Evolutionary conservation across 164 flowering plant genomes (phyloP).

Genomic region (Berberis thunbergii): DNA sequence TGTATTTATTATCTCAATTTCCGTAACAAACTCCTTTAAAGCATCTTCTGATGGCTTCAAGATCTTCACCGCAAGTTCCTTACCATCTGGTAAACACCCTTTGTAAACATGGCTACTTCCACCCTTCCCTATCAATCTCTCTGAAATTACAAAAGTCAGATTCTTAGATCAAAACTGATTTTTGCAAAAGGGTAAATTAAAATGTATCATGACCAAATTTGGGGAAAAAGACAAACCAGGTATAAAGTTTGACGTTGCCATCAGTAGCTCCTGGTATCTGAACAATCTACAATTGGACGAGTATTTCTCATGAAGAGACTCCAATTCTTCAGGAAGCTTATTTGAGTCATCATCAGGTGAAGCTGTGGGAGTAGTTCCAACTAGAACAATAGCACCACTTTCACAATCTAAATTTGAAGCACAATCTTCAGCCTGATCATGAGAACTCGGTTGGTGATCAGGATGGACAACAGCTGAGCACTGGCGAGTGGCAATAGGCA

Average conservation of each 20-base stretch:
- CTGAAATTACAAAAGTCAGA: slow-evolving; percentile 28
- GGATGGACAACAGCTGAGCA: slow-evolving; percentile 17
- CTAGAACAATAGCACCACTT: slow-evolving; percentile 16
- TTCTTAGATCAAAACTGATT: background rate
- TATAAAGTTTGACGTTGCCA: slow-evolving; percentile 62
- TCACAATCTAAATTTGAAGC: slow-evolving; percentile 29
- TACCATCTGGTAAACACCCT: slow-evolving; percentile 76
- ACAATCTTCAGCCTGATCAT: background rate
- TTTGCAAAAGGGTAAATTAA: background rate
- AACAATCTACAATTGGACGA: slow-evolving; percentile 71
- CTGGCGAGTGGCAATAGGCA: slow-evolving; percentile 44
- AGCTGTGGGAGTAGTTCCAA: background rate
- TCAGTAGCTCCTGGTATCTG: slow-evolving; percentile 48
- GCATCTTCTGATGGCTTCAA: slow-evolving; percentile 66
- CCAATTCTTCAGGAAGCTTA: slow-evolving; percentile 44
- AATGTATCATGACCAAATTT: background rate
- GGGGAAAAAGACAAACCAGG: slow-evolving; percentile 41
- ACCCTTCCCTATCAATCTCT: slow-evolving; percentile 83
- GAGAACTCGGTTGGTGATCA: slow-evolving; percentile 20
- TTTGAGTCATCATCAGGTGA: background rate
- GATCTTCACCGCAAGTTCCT: slow-evolving; percentile 80
- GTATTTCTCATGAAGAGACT: slow-evolving; percentile 58
- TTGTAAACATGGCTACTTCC: slow-evolving; percentile 82
- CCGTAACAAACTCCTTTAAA: slow-evolving; percentile 57
- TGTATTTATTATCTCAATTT: slow-evolving; percentile 76